Conservation (phyloP, 805 yeast species). For the Metschnikowia santaceciliae region DNA sequence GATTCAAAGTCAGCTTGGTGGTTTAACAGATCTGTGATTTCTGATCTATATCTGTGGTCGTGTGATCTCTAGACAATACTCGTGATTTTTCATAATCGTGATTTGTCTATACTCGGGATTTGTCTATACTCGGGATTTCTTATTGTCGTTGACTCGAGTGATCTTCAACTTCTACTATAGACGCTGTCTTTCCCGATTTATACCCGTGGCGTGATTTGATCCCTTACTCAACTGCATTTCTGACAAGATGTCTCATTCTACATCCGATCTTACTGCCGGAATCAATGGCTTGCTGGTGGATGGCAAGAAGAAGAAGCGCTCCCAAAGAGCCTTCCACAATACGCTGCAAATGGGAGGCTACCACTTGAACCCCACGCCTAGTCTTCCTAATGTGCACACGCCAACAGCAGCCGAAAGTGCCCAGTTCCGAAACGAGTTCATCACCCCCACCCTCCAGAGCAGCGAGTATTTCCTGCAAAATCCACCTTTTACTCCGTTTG, state of each 20-base stretch:
- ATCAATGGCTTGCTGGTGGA: conserved; percentile 11
- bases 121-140: too few species aligned
- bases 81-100: too few species aligned
- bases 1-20: too few species aligned
- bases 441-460: background rate
- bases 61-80: too few species aligned
- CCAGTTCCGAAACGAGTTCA: background rate
- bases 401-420: background rate
- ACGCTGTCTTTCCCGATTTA: too few species aligned
- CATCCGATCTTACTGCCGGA: conserved; percentile 13
- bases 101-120: too few species aligned
- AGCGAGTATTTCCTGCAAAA: background rate
- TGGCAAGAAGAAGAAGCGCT: conserved; percentile 12
- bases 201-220: too few species aligned
- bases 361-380: background rate
- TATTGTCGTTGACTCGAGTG: too few species aligned
- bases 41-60: too few species aligned
- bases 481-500: conserved; percentile 1
- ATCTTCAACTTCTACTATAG: too few species aligned
- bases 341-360: conserved; percentile 7
- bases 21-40: too few species aligned
- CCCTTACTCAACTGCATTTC: too few species aligned
- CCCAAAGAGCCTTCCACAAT: conserved; percentile 17
- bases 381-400: background rate
- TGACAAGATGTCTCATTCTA: background rate